Base-by-base conservation (phyloP, 495 filamentous ascomycete species). In the Rhizodiscina lignyota region DNA sequence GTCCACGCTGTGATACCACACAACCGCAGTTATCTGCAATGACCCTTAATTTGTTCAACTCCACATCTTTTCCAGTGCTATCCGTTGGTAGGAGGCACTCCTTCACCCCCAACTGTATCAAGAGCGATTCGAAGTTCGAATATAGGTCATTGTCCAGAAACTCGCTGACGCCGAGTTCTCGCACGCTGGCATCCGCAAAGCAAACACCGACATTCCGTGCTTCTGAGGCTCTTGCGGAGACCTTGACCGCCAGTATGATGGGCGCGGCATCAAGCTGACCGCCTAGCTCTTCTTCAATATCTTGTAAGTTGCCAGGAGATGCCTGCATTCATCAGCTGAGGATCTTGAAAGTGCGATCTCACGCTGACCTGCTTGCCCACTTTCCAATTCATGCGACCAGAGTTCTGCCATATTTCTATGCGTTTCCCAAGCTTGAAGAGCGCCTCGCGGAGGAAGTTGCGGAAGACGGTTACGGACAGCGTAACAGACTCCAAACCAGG, bases 131-230 rank as follows among this genome's bases (percentile, higher is more conserved):
- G 38, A 99, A 87, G 53, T 99, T 96, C 28, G 89, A 96, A 54
- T 93, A 99, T 10, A 94, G 63, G 52, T 99, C 91, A 45, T 96
- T 99, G 62, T 99, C 89, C 18, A 92, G 66, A 48, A 99, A 99
- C 52, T 99, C 89, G 64, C 80, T 91, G 24, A 99, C 85, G 18
- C 89, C 89, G 0, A 99, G 69, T 58, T 99, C 89, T 34, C 91
- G 68, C 42, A 94, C 86, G 47, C 82, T 94, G 6, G 89, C 89
- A 69, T 99, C 89, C 5, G 91, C 89, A 59, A 99, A 99, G 58
- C 89, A 94, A 18, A 96, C 86, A 10, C 89, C 89, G 2, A 97
- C 83, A 38, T 68, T 79, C 32, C 91, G 64, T 2, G 79, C 83
- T 54, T 94, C 85, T 0, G 74, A 68, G 2, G 84, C 86, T 50